A percentile compares a stretch with the other conserved stretches of the same genome.
phyloP scores from a whole-genome alignment of 2,329 filamentous ascomycete species.

The Colletotrichum agaves region DNA sequence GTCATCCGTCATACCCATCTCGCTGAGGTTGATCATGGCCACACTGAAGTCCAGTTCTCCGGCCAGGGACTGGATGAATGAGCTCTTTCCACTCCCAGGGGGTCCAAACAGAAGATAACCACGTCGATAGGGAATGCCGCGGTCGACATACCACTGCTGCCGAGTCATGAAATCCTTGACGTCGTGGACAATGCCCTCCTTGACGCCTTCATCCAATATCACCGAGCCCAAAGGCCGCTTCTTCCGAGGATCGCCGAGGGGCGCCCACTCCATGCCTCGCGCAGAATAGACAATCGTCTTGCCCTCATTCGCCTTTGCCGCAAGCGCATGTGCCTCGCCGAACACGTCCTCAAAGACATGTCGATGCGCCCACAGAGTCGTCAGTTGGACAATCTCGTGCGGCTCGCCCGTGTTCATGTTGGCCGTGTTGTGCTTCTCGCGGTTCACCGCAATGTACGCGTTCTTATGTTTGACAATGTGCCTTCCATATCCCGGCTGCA shows the following conservation, averaged over 20 bases:
- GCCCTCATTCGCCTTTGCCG: conserved; percentile 83
- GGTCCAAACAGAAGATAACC: conserved; percentile 92
- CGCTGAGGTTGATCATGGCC: conserved; percentile 90
- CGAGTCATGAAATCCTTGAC: conserved; percentile 84
- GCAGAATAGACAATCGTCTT: conserved; percentile 94
- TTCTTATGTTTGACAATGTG: conserved; percentile 89
- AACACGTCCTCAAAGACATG: conserved; percentile 93
- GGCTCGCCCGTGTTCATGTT: conserved; percentile 86
- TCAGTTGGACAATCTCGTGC: conserved; percentile 93
- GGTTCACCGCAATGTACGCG: conserved; percentile 87
- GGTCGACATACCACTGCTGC: conserved; percentile 89
- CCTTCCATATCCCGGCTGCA: conserved; percentile 90
- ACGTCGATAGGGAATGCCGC: conserved; percentile 92
- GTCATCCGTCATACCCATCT: conserved; percentile 90
- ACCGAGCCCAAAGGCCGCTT: conserved; percentile 92
- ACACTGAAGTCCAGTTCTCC: conserved; percentile 94
- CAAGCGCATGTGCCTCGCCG: conserved; percentile 83
- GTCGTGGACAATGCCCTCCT: conserved; percentile 82
- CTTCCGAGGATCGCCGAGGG: conserved; percentile 83
- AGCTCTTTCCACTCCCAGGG: conserved; percentile 92
- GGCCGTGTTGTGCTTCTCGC: conserved; percentile 86
- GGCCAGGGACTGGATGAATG: conserved; percentile 94
- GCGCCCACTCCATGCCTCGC: conserved; percentile 84
- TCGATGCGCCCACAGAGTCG: conserved; percentile 88
- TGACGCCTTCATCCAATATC: conserved; percentile 83